Conservation (phyloP, 1,139 yeast genomes). For the Pichia kudriavzevii region DNA sequence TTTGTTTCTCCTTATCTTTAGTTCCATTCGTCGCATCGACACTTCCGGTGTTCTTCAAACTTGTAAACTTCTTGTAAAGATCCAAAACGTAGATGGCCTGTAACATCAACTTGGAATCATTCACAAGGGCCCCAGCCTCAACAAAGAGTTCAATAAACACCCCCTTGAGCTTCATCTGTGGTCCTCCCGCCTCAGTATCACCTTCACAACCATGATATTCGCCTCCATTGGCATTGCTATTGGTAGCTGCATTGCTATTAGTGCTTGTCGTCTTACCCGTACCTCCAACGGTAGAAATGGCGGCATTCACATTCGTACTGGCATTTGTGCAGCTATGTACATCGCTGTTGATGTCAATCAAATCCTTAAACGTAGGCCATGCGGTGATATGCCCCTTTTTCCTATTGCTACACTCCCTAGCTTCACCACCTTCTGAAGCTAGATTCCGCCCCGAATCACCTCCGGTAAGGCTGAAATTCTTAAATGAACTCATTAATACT, state of each 20-base stretch:
- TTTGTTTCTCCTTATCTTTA: not conserved
- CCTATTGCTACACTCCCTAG: no score
- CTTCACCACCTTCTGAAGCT: not conserved
- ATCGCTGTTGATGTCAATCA: no score
- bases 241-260: no score
- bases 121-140: conserved; percentile 51
- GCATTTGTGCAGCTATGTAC: no score
- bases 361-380: conserved; percentile 27
- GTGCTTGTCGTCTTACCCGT: no score
- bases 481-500: conserved; percentile 5
- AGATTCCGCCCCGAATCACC: no score
- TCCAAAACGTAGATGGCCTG: conserved; percentile 46
- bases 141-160: conserved; percentile 49
- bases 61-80: conserved; percentile 3
- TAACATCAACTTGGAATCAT: conserved; percentile 57
- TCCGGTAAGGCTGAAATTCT: conserved; percentile 6
- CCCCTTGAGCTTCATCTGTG: conserved; percentile 36
- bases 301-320: no score
- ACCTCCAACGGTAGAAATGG: no score
- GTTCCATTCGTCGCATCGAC: not conserved
- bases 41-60: not conserved
- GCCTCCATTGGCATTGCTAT: no score
- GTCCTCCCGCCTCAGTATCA: no score
- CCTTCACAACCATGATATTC: no score
- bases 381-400: conserved; percentile 4